Base-by-base conservation (phyloP, 2,329 filamentous ascomycete genomes). In the Chaetoscypha palmicola region DNA sequence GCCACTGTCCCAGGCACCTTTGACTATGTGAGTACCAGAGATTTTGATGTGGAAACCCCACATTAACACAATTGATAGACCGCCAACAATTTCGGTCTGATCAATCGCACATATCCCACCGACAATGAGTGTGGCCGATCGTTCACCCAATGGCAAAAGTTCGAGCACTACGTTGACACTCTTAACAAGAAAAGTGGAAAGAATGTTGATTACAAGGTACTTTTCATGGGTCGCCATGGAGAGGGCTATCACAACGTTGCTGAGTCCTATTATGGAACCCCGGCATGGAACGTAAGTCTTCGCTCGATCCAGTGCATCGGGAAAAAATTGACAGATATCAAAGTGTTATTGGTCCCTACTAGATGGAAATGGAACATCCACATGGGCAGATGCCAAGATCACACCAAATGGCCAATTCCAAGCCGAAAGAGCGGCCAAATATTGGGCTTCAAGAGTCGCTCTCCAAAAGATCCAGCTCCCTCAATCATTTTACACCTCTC, bases 271-370 rank as follows among this genome's bases (percentile, higher is more conserved):
- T 86, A 83, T 53, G 81, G 81, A 36, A 85, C 80, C 0, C 73
- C 77, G 1, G 77, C 76, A 2, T 86, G 81, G 82, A 81, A 86
- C 58, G 76, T 76, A 61, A 54, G 74, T 65, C 3, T 20, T 19
- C 46, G 19, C 35, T 5, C n/a, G n/a, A 35, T 30, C 16, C 5
- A 12, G 14, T 21, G 5, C 30, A 22, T 17, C 11, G 16, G 14
- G 26, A 2, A 19, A 26, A 7, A 28, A 9, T 33, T 43, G 26
- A 39, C 31, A 11, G 10, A 10, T n/a, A 5, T 30, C 19, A 21
- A 14, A 74, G 71, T 77, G 77, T 61, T 83, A 85, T 66, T 86
- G 79, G 79, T 72, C 75, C 3, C 68, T 76, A 47, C 68, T 72
- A 1, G 73, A 82, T 26, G 81, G 82, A 50, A 83, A 86, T 56